These are phyloP conservation scores for Monosporascus sp. DNA, from an alignment of 2,329 filamentous ascomycete species.

Conservation along the genomic window DNA sequence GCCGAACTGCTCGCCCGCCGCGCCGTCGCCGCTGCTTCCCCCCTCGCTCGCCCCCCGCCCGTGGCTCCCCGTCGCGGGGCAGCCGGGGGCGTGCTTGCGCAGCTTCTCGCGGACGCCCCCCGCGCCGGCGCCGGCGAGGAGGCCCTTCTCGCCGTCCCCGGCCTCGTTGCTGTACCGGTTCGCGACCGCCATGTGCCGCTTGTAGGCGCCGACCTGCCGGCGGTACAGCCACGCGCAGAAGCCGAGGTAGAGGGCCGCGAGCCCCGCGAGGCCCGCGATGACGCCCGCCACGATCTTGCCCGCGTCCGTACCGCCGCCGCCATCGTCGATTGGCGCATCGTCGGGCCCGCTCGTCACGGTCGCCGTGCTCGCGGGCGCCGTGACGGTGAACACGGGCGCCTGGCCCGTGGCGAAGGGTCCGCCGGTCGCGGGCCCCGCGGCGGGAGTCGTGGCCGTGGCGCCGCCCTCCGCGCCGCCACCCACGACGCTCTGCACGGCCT, in stretches of 20 bases:
- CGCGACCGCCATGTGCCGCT: constrained; percentile 61
- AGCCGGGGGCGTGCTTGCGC: constrained; percentile 13
- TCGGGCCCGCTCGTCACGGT: constrained; percentile 35
- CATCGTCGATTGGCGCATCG: constrained; percentile 35
- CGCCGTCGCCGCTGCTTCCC: background rate
- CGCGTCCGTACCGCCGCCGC: constrained; percentile 21
- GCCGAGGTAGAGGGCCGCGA: constrained; percentile 60
- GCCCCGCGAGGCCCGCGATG: constrained; percentile 60
- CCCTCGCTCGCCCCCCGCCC: background rate
- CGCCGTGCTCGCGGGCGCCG: constrained; percentile 42
- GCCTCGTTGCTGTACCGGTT: constrained; percentile 42
- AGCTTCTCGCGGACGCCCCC: constrained; percentile 20
- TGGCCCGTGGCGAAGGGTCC: constrained; percentile 69
- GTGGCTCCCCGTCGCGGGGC: background rate
- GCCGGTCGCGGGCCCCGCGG: constrained; percentile 55
- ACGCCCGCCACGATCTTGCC: constrained; percentile 46
- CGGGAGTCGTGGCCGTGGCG: constrained; percentile 62
- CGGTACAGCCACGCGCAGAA: constrained; percentile 72
- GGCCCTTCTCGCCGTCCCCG: background rate
- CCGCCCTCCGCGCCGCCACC: constrained; percentile 57
- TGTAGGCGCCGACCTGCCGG: constrained; percentile 65
- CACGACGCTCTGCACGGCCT: constrained; percentile 56
- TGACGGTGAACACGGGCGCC: constrained; percentile 65
- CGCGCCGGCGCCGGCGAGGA: background rate
- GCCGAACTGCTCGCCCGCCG: constrained; percentile 17